These are phyloP conservation scores for Diaporthe velutina DNA, from an alignment of 2,329 filamentous ascomycete genomes.

Conservation along the genomic window DNA sequence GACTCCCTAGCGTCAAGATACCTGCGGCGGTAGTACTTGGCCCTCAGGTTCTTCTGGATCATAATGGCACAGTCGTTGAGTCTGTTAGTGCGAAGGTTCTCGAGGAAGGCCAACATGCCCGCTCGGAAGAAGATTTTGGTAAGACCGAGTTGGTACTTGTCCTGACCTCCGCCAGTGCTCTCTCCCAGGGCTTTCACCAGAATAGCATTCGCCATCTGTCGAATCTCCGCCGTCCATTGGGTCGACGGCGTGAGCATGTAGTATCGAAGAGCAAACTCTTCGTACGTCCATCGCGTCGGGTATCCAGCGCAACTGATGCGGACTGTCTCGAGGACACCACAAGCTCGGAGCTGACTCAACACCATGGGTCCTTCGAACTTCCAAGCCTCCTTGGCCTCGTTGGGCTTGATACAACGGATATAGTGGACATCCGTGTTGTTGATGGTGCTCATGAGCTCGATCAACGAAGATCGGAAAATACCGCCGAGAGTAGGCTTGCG, in stretches of 20 bases:
- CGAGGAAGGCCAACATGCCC: conserved; percentile 97
- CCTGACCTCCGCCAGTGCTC: conserved; percentile 78
- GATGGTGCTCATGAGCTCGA: conserved; percentile 98
- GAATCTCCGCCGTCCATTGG: conserved; percentile 93
- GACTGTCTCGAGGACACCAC: conserved; percentile 98
- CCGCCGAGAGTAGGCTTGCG: conserved; percentile 97
- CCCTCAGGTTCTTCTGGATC: conserved; percentile 98
- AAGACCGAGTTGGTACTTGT: conserved; percentile 97
- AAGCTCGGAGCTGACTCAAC: conserved; percentile 94
- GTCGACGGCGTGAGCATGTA: conserved; percentile 96
- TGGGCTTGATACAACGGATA: conserved; percentile 98
- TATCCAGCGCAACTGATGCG: conserved; percentile 98
- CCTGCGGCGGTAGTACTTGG: conserved; percentile 93
- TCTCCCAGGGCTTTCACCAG: conserved; percentile 88
- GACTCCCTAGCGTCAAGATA: conserved; percentile 89
- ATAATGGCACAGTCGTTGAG: conserved; percentile 95
- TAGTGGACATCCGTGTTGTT: conserved; percentile 99
- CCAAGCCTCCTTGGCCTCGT: conserved; percentile 96
- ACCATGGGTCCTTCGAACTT: conserved; percentile 99
- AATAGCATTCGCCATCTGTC: conserved; percentile 94
- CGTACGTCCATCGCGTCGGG: conserved; percentile 97
- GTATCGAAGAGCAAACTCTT: conserved; percentile 96
- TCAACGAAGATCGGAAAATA: conserved; percentile 98
- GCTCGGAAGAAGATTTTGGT: conserved; percentile 99
- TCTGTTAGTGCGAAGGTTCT: conserved; percentile 90